A percentile compares a stretch with the other conserved stretches of the same genome.
Conservation (phyloP, 306 rosid genomes). For the Senna siamea region DNA sequence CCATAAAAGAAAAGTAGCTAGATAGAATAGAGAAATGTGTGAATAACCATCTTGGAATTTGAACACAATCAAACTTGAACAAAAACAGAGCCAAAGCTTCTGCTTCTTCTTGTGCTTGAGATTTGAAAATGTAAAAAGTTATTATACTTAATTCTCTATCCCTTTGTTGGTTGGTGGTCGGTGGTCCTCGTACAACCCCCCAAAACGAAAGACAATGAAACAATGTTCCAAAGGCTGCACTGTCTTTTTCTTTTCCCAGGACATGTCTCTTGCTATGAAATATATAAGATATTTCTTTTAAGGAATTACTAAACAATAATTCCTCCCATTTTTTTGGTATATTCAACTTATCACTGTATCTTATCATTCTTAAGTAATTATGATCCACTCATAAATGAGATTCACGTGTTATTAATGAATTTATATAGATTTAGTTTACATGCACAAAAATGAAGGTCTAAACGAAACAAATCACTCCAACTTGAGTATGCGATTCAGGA, state of each 20-base stretch:
- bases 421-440: no score
- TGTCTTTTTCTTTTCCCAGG: constrained; percentile 1
- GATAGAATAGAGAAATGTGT: neutral
- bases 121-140: neutral
- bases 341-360: no score
- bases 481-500: neutral
- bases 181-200: neutral
- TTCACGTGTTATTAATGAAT: no score
- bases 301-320: neutral
- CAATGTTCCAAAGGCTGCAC: constrained; percentile 30
- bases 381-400: no score
- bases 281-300: neutral
- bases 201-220: neutral
- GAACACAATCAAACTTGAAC: constrained; percentile 12
- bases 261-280: neutral
- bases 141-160: neutral
- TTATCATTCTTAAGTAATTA: no score
- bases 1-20: constrained; percentile 29
- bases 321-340: no score
- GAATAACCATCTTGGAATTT: constrained; percentile 15
- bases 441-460: no score
- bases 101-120: neutral
- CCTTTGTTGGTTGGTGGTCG: neutral
- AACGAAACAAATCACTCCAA: no score
- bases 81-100: constrained; percentile 25